Evolutionary conservation across 31 red algal species (phyloP).

Genomic region (Asparagopsis taxiformis): DNA sequence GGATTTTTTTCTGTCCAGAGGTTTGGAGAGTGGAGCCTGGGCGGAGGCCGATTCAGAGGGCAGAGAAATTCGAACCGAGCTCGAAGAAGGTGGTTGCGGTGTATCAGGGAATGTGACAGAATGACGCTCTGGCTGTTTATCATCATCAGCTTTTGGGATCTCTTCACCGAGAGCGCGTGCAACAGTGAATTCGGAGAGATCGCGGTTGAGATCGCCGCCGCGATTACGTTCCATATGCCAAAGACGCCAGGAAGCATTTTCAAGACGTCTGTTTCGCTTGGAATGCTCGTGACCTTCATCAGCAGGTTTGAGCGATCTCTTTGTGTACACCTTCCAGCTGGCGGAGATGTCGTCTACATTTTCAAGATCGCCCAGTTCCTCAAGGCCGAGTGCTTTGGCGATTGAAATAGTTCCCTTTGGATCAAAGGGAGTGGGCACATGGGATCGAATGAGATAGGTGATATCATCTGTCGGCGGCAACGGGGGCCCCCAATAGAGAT

Average conservation of each 20-base stretch:
- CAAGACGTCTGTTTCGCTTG: slow-evolving; percentile 53
- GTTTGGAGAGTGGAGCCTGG: neutral
- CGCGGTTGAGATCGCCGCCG: slow-evolving; percentile 63
- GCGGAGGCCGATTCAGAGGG: neutral
- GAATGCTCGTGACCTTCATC: slow-evolving; percentile 22
- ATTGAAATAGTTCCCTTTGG: slow-evolving; percentile 69
- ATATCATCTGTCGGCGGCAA: slow-evolving; percentile 75
- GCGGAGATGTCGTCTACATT: slow-evolving; percentile 53
- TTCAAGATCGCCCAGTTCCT: slow-evolving; percentile 63
- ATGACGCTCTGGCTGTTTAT: neutral
- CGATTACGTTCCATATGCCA: slow-evolving; percentile 78
- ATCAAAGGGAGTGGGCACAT: slow-evolving; percentile 88
- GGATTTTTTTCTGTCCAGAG: neutral
- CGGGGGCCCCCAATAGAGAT: slow-evolving; percentile 79
- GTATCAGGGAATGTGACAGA: neutral
- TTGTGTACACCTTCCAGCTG: slow-evolving; percentile 79
- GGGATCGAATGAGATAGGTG: slow-evolving; percentile 80
- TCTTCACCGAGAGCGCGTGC: slow-evolving; percentile 21
- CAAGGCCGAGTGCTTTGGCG: slow-evolving; percentile 68
- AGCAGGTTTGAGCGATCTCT: slow-evolving; percentile 36
- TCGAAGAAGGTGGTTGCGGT: neutral
- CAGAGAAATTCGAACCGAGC: neutral
- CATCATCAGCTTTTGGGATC: neutral
- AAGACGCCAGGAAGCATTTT: slow-evolving; percentile 88
- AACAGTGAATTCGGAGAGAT: slow-evolving; percentile 60